Evolutionary conservation across 176 grass and related monocot species (phyloP), one percentile per base, ranked within the genome.

Genomic region (Calamus simplicifolius): DNA sequence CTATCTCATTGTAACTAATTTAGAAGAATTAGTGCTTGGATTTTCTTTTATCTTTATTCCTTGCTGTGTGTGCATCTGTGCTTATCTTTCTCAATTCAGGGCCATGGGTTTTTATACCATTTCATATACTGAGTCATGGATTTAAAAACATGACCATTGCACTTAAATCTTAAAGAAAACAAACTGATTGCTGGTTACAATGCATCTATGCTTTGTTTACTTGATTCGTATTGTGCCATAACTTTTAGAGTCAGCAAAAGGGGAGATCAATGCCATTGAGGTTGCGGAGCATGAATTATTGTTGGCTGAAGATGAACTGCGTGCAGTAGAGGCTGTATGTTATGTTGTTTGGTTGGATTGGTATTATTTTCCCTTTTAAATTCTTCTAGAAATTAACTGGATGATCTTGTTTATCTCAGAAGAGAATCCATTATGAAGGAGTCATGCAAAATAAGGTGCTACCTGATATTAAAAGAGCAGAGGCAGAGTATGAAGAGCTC

Each of bases 361-460:
- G 23, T 54, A 30, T 73, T 18, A 29, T 15, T 63, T 63, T 17
- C 19, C 50, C 53, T 6, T 23, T 70, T 58, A 72, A 66, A 63
- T 60, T 65, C 13, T 16, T 19, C 1, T 18, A 6, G 21, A 38
- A 19, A 14, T 4, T 12, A 19, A 18, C 19, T 67, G 18, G 18
- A 28, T 68, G 7, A 48, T 51, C 61, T 52, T 54, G 50, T 23
- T 35, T 18, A 15, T 67, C 26, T 54, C 69, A 96, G 92, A 78
- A 81, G 18, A 90, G 82, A 75, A 54, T 53, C 64, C 80, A 96
- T 53, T 96, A 96, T 69, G 83, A 90, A 77, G 50, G 16, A 26
- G 25, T 96, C 18, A 96, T 96, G 92, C 48, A 74, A 75, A 84
- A 57, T 16, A 96, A 85, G 64, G 92, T 96, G 54, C 58, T 90